Evolutionary conservation across 1,139 yeast species (phyloP).

Genomic region (Saccharomyces hybrid): DNA sequence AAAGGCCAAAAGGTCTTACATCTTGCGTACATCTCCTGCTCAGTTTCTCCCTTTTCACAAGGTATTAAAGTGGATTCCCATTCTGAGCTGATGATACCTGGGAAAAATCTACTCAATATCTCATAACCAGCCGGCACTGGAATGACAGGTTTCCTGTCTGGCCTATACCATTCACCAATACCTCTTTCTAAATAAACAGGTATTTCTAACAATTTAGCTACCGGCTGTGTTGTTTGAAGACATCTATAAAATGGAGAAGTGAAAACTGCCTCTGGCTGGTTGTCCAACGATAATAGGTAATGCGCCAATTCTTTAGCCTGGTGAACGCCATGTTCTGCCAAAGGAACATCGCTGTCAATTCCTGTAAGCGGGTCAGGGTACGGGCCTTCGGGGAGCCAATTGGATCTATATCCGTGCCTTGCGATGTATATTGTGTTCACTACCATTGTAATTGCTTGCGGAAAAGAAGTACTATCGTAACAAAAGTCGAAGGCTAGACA

Average conservation of each 20-base stretch:
- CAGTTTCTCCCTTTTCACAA: conserved; percentile 61
- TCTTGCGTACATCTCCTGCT: conserved; percentile 53
- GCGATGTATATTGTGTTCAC: conserved; percentile 37
- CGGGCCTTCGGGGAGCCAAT: conserved; percentile 69
- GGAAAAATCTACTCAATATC: conserved; percentile 45
- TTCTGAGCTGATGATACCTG: conserved; percentile 37
- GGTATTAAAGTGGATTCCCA: conserved; percentile 48
- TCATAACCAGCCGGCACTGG: conserved; percentile 55
- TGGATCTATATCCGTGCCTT: conserved; percentile 71
- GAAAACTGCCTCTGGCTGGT: conserved; percentile 55
- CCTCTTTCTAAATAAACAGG: conserved; percentile 66
- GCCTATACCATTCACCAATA: conserved; percentile 64
- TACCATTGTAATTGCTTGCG: conserved; percentile 17
- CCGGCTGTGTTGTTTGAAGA: conserved; percentile 69
- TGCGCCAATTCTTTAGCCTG: conserved; percentile 72
- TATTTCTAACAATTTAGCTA: conserved; percentile 48
- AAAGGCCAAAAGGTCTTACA: conserved; percentile 42
- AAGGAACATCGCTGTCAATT: conserved; percentile 70
- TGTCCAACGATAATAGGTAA: conserved; percentile 38
- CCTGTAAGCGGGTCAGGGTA: conserved; percentile 75
- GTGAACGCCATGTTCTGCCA: conserved; percentile 71
- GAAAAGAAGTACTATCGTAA: background rate
- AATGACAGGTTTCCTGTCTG: conserved; percentile 40
- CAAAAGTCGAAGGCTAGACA: background rate
- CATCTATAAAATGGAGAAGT: conserved; percentile 88